A percentile compares a stretch with the other conserved stretches of the same genome.
Evolutionary conservation across 495 filamentous ascomycete genomes (phyloP).

Genomic region (Penicillium robsamsonii): DNA sequence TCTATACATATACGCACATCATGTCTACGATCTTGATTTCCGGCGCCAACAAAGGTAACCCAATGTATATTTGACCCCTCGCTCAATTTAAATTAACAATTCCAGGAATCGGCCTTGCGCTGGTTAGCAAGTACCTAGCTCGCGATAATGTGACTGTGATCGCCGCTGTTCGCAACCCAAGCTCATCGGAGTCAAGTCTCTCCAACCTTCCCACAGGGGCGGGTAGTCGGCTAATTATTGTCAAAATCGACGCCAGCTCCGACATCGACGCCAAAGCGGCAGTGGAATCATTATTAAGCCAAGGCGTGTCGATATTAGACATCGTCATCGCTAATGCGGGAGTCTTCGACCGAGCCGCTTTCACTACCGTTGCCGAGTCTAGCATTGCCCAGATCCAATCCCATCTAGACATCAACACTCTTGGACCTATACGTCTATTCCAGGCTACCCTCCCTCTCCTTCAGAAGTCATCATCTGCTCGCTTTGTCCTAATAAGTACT

Average conservation of each 20-base stretch:
- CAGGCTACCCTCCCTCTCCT: slow-evolving; percentile 36
- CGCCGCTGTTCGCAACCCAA: slow-evolving; percentile 38
- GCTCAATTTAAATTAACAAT: background rate
- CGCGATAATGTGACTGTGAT: slow-evolving; percentile 46
- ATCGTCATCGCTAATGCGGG: slow-evolving; percentile 51
- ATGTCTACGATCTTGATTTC: slow-evolving; percentile 25
- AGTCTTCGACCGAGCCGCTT: slow-evolving; percentile 16
- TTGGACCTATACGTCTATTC: slow-evolving; percentile 32
- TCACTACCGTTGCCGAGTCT: slow-evolving; percentile 15
- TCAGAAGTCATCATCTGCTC: slow-evolving; percentile 23
- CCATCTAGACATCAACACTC: background rate
- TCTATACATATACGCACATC: background rate
- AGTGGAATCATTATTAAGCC: background rate
- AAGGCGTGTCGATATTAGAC: slow-evolving; percentile 27
- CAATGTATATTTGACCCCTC: background rate
- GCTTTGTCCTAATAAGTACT: slow-evolving; percentile 31
- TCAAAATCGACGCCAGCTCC: background rate
- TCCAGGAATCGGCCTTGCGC: slow-evolving; percentile 44
- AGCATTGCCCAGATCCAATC: slow-evolving; percentile 14
- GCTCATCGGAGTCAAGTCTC: slow-evolving; percentile 19
- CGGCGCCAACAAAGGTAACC: slow-evolving; percentile 22
- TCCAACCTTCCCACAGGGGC: slow-evolving; percentile 12
- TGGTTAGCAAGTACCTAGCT: slow-evolving; percentile 34
- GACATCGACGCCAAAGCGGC: background rate
- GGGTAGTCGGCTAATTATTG: background rate